Evolutionary conservation across 202 grass and related monocot species (phyloP).

Genomic region (Alloteropsis angusta): DNA sequence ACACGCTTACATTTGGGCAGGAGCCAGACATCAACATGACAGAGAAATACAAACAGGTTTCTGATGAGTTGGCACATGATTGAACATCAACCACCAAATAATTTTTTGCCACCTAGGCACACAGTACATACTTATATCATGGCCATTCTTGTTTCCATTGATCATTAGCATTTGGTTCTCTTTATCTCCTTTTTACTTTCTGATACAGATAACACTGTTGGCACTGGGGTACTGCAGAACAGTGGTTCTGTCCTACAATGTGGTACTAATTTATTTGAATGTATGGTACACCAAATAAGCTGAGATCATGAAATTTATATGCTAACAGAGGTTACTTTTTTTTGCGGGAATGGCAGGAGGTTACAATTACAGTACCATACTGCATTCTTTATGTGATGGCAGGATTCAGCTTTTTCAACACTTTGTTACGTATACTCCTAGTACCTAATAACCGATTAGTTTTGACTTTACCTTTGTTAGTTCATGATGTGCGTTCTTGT

Average conservation of each 20-base stretch:
- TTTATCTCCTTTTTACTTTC: background rate
- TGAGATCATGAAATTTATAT: background rate
- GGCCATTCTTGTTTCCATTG: background rate
- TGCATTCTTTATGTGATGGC: background rate
- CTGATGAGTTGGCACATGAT: slow-evolving; percentile 35
- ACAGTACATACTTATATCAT: background rate
- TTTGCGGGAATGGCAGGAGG: no score
- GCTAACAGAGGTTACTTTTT: background rate
- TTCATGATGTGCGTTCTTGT: background rate
- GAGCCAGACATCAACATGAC: background rate
- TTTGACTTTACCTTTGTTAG: background rate
- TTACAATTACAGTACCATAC: background rate
- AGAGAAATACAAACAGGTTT: slow-evolving; percentile 10
- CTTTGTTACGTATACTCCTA: background rate
- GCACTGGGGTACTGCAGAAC: background rate
- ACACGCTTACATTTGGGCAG: background rate
- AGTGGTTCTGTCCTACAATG: background rate
- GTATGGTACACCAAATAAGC: background rate
- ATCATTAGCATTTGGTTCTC: background rate
- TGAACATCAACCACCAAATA: slow-evolving; percentile 26
- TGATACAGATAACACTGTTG: background rate
- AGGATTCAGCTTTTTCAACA: background rate
- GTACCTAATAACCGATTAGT: background rate
- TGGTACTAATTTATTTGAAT: background rate
- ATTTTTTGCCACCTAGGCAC: slow-evolving; percentile 15